Conservation (phyloP, 306 rosid genomes). For the Casuarina cunninghamiana region DNA sequence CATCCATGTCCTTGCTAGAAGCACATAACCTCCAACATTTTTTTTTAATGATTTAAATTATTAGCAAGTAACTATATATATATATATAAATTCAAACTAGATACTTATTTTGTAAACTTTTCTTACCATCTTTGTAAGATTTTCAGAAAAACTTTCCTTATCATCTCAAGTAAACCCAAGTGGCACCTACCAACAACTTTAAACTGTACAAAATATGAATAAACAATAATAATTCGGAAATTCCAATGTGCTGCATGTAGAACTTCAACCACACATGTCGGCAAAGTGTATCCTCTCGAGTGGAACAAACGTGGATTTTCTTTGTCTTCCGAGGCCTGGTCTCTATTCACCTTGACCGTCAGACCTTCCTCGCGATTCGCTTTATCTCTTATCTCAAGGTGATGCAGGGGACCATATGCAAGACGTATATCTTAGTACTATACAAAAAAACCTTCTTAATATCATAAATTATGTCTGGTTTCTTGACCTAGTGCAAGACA, state of each 20-base stretch:
- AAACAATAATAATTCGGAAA: slow-evolving; percentile 37
- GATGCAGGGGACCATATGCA: slow-evolving; percentile 38
- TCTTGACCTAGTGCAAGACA: too few species aligned
- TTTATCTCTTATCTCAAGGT: slow-evolving; percentile 23
- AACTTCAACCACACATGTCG: slow-evolving; percentile 38
- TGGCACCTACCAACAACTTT: background rate
- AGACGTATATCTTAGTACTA: slow-evolving; percentile 24
- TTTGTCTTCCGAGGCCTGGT: slow-evolving; percentile 31
- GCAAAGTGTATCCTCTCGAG: slow-evolving; percentile 28
- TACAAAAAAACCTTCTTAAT: background rate
- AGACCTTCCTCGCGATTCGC: slow-evolving; percentile 40
- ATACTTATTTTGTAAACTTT: too few species aligned
- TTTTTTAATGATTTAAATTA: too few species aligned
- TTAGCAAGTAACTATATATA: too few species aligned
- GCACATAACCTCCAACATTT: background rate
- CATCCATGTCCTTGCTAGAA: slow-evolving; percentile 29
- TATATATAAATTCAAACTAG: too few species aligned
- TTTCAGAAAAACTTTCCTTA: too few species aligned
- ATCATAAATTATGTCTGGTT: too few species aligned
- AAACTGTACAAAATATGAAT: background rate
- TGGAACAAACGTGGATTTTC: slow-evolving; percentile 32
- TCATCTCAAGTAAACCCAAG: too few species aligned
- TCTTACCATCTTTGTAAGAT: too few species aligned
- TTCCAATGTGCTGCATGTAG: slow-evolving; percentile 36
- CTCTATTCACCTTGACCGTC: slow-evolving; percentile 23